These are phyloP conservation scores for Aspergillus campestris DNA, from an alignment of 495 filamentous ascomycete species.

Conservation along the genomic window DNA sequence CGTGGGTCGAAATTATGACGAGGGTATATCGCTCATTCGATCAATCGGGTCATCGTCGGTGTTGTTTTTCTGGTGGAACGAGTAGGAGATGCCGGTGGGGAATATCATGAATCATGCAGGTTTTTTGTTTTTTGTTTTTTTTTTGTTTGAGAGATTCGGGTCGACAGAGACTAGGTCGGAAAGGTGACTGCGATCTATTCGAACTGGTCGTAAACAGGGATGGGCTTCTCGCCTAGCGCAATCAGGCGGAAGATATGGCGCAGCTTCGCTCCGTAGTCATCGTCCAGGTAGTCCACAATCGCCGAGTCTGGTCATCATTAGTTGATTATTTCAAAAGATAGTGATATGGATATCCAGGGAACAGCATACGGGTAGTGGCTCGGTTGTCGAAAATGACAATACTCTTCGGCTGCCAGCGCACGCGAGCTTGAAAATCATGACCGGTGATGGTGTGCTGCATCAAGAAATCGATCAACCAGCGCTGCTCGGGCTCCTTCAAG, in stretches of 20 bases:
- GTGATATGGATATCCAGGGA: background rate
- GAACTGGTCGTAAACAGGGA: slow-evolving; percentile 40
- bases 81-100: too few species aligned
- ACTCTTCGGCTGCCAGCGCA: slow-evolving; percentile 73
- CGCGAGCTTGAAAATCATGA: slow-evolving; percentile 80
- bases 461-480: slow-evolving; percentile 69
- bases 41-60: too few species aligned
- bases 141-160: background rate
- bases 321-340: slow-evolving; percentile 10
- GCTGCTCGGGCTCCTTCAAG: slow-evolving; percentile 52
- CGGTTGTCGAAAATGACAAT: slow-evolving; percentile 83
- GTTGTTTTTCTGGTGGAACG: too few species aligned
- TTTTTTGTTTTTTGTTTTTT: too few species aligned
- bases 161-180: background rate
- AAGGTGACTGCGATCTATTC: slow-evolving; percentile 18
- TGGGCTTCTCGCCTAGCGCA: slow-evolving; percentile 44
- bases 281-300: slow-evolving; percentile 45
- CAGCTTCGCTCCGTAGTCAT: slow-evolving; percentile 34
- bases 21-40: too few species aligned
- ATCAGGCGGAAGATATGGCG: slow-evolving; percentile 47
- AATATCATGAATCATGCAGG: too few species aligned
- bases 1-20: background rate
- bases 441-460: slow-evolving; percentile 78
- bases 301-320: slow-evolving; percentile 35
- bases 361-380: slow-evolving; percentile 44